Conservation (phyloP, 2,329 filamentous ascomycete species). For the Colletotrichum truncatum region DNA sequence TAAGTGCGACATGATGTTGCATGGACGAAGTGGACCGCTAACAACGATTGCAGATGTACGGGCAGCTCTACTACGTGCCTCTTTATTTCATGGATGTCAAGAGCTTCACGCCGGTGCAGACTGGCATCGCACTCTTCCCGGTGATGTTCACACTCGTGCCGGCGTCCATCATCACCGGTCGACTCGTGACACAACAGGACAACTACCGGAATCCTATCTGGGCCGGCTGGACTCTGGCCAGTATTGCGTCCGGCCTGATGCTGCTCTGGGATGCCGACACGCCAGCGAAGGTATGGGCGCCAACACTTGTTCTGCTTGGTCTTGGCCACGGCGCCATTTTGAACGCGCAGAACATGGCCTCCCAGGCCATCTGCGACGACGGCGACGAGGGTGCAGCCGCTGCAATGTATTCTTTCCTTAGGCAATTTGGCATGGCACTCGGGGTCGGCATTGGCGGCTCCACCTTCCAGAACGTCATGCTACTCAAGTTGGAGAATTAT, state of each 20-base stretch:
- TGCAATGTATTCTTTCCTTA: conserved; percentile 21
- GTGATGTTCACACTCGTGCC: conserved; percentile 28
- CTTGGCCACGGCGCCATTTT: conserved; percentile 25
- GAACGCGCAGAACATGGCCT: conserved; percentile 30
- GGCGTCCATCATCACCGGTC: conserved; percentile 29
- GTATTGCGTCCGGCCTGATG: conserved; percentile 17
- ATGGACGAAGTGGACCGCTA: not conserved
- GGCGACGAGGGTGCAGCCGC: not conserved
- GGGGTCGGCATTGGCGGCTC: conserved; percentile 15
- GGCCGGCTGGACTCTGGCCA: conserved; percentile 30
- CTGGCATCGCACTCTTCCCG: conserved; percentile 33
- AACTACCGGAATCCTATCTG: conserved; percentile 32
- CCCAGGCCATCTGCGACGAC: not conserved
- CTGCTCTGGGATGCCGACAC: conserved; percentile 21
- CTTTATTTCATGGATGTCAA: conserved; percentile 34
- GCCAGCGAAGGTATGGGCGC: conserved; percentile 12
- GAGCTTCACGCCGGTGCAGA: conserved; percentile 20
- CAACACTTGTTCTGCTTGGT: conserved; percentile 16
- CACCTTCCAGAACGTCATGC: conserved; percentile 28
- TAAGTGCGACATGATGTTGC: not conserved
- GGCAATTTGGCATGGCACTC: conserved; percentile 19
- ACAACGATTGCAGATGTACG: conserved; percentile 1
- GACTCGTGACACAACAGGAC: conserved; percentile 27
- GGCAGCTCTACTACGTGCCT: conserved; percentile 27
- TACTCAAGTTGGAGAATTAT: not conserved